These are phyloP conservation scores for Sporothrix sp. DNA, from an alignment of 2,329 filamentous ascomycete species.

Conservation along the genomic window DNA sequence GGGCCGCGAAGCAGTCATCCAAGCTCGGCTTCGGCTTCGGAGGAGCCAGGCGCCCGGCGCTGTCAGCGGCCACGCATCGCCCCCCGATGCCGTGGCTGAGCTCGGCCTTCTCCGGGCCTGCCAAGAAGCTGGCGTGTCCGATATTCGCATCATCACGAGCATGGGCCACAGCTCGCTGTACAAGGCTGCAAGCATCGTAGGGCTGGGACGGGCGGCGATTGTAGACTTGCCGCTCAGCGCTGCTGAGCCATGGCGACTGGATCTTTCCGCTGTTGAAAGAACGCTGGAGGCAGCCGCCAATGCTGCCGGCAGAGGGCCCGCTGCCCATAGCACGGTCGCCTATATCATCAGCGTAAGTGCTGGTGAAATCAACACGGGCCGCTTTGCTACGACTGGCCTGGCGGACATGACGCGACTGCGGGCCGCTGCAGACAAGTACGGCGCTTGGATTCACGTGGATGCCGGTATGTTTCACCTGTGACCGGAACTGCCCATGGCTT, in stretches of 20 bases:
- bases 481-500: not conserved
- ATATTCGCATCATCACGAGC: slow-evolving; percentile 70
- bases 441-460: slow-evolving; percentile 83
- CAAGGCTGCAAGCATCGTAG: slow-evolving; percentile 76
- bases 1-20: slow-evolving; percentile 54
- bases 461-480: slow-evolving; percentile 40
- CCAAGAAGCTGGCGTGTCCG: slow-evolving; percentile 48
- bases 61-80: not conserved
- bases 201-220: slow-evolving; percentile 62
- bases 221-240: slow-evolving; percentile 45
- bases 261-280: slow-evolving; percentile 54
- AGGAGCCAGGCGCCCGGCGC: slow-evolving; percentile 22
- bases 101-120: slow-evolving; percentile 61
- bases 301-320: slow-evolving; percentile 21
- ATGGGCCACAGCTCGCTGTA: slow-evolving; percentile 73
- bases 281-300: slow-evolving; percentile 37
- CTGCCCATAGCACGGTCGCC: slow-evolving; percentile 43
- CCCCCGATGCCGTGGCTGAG: slow-evolving; percentile 45
- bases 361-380: slow-evolving; percentile 83
- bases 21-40: slow-evolving; percentile 11
- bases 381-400: slow-evolving; percentile 54
- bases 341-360: slow-evolving; percentile 73
- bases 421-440: slow-evolving; percentile 58
- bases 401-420: slow-evolving; percentile 56
- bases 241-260: slow-evolving; percentile 57